phyloP scores from a whole-genome alignment of 257 asterid genomes.

The Striga asiatica region DNA sequence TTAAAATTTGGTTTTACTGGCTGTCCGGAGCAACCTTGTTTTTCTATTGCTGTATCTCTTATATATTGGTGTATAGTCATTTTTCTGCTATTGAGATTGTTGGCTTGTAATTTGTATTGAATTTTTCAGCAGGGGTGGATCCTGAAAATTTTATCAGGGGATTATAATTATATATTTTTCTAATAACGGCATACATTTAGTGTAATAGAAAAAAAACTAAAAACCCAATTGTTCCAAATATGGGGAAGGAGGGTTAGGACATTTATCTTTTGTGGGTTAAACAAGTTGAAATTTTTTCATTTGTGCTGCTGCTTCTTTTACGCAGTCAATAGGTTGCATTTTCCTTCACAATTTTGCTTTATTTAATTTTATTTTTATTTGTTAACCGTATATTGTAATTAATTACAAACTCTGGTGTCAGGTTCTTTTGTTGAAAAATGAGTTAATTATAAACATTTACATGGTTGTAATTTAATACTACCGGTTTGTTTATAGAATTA shows the following conservation, averaged over 20 bases:
- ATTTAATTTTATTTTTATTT: not conserved
- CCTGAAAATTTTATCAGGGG: too few species aligned
- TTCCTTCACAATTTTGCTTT: not conserved
- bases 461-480: not conserved
- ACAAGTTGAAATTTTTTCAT: not conserved
- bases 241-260: too few species aligned
- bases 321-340: not conserved
- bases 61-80: not conserved
- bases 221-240: too few species aligned
- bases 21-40: not conserved
- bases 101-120: not conserved
- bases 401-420: not conserved
- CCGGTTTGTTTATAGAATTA: not conserved
- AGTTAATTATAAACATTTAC: too few species aligned
- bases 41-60: not conserved
- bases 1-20: not conserved
- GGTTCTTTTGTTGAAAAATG: not conserved
- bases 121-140: too few species aligned
- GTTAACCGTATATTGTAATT: not conserved
- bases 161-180: not conserved
- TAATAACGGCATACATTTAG: too few species aligned
- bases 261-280: not conserved
- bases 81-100: not conserved
- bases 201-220: too few species aligned
- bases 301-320: not conserved